Evolutionary conservation across 805 yeast species (phyloP).

Genomic region (Pichia californica): DNA sequence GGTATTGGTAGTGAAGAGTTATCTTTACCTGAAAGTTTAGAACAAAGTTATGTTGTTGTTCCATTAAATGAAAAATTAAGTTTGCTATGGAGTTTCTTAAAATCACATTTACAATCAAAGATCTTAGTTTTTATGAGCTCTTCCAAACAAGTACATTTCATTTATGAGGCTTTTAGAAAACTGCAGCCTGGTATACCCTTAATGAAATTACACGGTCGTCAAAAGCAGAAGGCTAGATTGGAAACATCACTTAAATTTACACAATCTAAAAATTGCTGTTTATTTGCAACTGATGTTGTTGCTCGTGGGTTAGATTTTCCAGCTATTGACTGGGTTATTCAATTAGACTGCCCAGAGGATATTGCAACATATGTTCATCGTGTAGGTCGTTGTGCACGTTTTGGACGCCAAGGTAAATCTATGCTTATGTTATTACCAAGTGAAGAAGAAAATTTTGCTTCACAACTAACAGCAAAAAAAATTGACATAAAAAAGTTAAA

Average conservation of each 20-base stretch:
- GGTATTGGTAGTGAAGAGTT: slow-evolving; percentile 16
- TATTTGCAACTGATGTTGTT: slow-evolving; percentile 85
- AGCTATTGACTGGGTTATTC: slow-evolving; percentile 91
- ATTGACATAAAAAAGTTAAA: slow-evolving; percentile 69
- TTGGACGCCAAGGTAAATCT: slow-evolving; percentile 78
- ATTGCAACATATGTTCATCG: slow-evolving; percentile 84
- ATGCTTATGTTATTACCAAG: slow-evolving; percentile 75
- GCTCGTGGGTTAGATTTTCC: slow-evolving; percentile 93
- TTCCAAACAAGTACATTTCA: slow-evolving; percentile 85
- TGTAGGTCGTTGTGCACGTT: slow-evolving; percentile 86
- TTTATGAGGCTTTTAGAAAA: slow-evolving; percentile 79
- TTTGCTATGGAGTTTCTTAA: slow-evolving; percentile 77
- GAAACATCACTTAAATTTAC: slow-evolving; percentile 78
- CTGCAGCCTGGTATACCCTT: slow-evolving; percentile 89
- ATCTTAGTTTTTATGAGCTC: slow-evolving; percentile 81
- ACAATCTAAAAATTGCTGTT: slow-evolving; percentile 70
- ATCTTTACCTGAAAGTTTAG: slow-evolving; percentile 72
- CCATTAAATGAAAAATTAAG: slow-evolving; percentile 79
- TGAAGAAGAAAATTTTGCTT: slow-evolving; percentile 73
- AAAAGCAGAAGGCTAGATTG: slow-evolving; percentile 81
- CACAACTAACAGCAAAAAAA: slow-evolving; percentile 51
- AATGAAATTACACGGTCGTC: slow-evolving; percentile 81
- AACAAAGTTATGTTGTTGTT: slow-evolving; percentile 73
- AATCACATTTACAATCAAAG: slow-evolving; percentile 73
- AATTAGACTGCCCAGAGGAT: slow-evolving; percentile 88